These are phyloP conservation scores for Botrytis elliptica DNA, from an alignment of 2,329 filamentous ascomycete genomes.

Conservation along the genomic window DNA sequence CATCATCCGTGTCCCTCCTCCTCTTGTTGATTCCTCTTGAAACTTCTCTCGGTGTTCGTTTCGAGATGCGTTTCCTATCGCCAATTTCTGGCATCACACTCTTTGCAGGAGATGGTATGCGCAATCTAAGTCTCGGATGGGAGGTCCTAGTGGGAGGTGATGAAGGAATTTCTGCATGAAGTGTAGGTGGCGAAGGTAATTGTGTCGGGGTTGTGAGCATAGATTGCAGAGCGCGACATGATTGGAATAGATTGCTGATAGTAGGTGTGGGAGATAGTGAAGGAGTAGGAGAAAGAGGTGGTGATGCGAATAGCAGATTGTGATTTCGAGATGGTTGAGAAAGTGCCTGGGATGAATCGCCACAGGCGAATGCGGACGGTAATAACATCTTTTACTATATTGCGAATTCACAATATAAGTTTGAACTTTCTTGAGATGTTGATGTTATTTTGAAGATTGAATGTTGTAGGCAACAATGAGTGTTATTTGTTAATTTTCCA, in stretches of 20 bases:
- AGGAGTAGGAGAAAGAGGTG: conserved; percentile 51
- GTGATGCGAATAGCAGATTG: conserved; percentile 53
- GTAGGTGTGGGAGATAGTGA: conserved; percentile 51
- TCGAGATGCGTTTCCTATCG: conserved; percentile 47
- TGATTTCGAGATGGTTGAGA: conserved; percentile 43
- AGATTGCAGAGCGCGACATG: conserved; percentile 60
- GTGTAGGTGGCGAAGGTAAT: conserved; percentile 56
- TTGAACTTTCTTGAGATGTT: background rate
- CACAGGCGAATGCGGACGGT: conserved; percentile 55
- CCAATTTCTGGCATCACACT: conserved; percentile 27
- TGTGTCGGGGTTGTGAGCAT: conserved; percentile 49
- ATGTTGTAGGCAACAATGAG: background rate
- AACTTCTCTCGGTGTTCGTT: conserved; percentile 46
- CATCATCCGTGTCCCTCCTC: conserved; percentile 47
- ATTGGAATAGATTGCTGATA: conserved; percentile 56
- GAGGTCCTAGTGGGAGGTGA: conserved; percentile 19
- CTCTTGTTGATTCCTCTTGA: conserved; percentile 53
- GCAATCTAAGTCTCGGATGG: conserved; percentile 54
- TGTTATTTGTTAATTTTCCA: conserved; percentile 12
- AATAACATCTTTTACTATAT: conserved; percentile 50
- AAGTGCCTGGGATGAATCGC: conserved; percentile 46
- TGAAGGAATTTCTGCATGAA: conserved; percentile 32
- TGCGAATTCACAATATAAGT: background rate
- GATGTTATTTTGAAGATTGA: background rate
- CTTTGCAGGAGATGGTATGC: conserved; percentile 42